Evolutionary conservation across 257 asterid genomes (phyloP).

Genomic region (Solanum phureja): DNA sequence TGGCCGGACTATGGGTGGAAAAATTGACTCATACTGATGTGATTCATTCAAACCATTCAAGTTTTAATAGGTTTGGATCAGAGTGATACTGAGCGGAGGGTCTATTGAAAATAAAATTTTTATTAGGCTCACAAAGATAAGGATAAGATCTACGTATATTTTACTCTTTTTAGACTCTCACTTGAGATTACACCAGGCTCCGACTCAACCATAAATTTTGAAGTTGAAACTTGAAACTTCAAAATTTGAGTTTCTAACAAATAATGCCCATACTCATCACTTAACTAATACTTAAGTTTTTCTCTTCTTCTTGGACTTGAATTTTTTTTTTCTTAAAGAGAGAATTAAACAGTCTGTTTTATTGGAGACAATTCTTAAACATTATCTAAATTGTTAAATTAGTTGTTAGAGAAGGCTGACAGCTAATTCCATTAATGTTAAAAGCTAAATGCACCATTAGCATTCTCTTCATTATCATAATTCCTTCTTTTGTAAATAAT

Average conservation of each 20-base stretch:
- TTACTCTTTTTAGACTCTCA: too few relatives aligned
- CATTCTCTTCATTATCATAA: background rate
- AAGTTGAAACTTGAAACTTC: too few relatives aligned
- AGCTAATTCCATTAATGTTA: background rate
- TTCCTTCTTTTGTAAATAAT: background rate
- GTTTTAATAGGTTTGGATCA: too few relatives aligned
- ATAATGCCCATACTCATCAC: background rate
- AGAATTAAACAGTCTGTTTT: background rate
- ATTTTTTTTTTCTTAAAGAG: background rate
- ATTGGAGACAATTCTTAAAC: background rate
- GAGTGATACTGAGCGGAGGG: background rate
- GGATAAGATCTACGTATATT: too few relatives aligned
- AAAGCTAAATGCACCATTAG: background rate
- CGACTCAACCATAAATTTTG: background rate
- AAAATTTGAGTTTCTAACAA: too few relatives aligned
- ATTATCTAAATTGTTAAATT: background rate
- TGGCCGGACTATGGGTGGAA: too few relatives aligned
- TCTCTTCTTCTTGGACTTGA: background rate
- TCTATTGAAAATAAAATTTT: too few relatives aligned
- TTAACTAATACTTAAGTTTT: background rate
- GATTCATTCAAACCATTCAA: too few relatives aligned
- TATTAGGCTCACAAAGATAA: too few relatives aligned
- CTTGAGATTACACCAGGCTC: background rate
- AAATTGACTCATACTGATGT: too few relatives aligned
- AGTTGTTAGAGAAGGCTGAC: background rate